Evolutionary conservation across 2,329 filamentous ascomycete species (phyloP).

Genomic region (Fusarium hostae): DNA sequence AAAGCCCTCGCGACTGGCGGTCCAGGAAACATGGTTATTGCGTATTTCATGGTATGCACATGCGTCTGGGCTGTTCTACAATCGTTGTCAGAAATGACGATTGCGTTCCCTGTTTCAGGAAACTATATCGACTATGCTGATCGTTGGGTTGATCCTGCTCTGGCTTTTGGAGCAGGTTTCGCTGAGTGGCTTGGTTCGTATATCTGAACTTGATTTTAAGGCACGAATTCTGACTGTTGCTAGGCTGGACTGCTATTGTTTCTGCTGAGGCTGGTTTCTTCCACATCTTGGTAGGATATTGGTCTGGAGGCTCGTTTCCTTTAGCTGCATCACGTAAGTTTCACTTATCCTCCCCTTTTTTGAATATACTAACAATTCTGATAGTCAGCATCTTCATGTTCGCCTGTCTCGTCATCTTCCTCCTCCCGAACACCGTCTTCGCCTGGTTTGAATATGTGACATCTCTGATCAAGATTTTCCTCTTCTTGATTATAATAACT

Average conservation of each 20-base stretch:
- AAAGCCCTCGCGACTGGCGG: conserved; percentile 34
- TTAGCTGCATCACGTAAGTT: conserved; percentile 11
- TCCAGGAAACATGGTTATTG: conserved; percentile 35
- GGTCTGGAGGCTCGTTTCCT: conserved; percentile 23
- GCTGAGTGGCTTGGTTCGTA: conserved; percentile 35
- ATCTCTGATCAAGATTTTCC: conserved; percentile 30
- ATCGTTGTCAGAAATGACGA: conserved; percentile 34
- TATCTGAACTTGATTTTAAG: background rate
- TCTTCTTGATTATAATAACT: conserved; percentile 30
- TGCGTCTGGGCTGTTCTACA: conserved; percentile 36
- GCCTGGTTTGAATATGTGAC: conserved; percentile 35
- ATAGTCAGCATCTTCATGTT: conserved; percentile 22
- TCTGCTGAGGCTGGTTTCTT: conserved; percentile 32
- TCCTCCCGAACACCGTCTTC: conserved; percentile 27
- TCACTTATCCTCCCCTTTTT: too few relatives aligned
- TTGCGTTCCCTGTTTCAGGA: conserved; percentile 32
- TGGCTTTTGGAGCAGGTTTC: conserved; percentile 38
- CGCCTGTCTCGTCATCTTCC: conserved; percentile 23
- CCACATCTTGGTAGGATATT: conserved; percentile 19
- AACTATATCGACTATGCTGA: conserved; percentile 38
- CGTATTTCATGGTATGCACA: conserved; percentile 29
- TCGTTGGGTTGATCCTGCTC: conserved; percentile 34
- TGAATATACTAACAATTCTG: background rate
- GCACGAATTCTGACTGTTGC: background rate
- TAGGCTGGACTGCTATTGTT: conserved; percentile 34